phyloP scores from a whole-genome alignment of 164 flowering plant species.

The Stephania japonica region DNA sequence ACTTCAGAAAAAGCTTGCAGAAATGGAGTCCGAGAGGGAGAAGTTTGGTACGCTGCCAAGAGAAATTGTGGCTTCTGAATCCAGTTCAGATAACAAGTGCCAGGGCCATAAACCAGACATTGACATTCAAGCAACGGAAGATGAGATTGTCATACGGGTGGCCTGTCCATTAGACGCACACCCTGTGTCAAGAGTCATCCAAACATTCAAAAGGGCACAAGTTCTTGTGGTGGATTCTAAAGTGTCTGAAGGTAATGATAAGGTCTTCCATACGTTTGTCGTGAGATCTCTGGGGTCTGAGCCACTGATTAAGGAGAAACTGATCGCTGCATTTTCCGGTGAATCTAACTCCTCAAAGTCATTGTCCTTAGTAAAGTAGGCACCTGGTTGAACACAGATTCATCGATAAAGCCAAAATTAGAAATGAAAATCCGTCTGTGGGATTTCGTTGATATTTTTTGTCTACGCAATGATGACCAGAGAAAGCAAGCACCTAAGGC shows the following conservation, averaged over 20 bases:
- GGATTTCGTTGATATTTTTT: neutral
- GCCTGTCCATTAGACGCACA: conserved; percentile 64
- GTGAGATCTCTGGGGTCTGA: conserved; percentile 64
- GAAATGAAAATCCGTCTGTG: neutral
- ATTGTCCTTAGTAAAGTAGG: neutral
- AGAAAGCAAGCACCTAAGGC: neutral
- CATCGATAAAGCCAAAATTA: neutral
- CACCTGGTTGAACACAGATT: neutral
- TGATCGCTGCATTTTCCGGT: conserved; percentile 54
- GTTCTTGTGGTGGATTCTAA: conserved; percentile 59
- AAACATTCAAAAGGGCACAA: conserved; percentile 62
- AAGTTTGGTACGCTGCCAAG: conserved; percentile 31
- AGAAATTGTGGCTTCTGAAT: conserved; percentile 29
- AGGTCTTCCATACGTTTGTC: conserved; percentile 72
- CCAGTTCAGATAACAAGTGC: conserved; percentile 22
- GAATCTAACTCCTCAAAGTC: conserved; percentile 22
- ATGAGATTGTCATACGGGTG: conserved; percentile 64
- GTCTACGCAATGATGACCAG: neutral
- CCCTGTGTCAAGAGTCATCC: conserved; percentile 66
- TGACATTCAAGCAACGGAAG: conserved; percentile 47
- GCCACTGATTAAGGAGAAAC: conserved; percentile 68
- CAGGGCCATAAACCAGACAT: conserved; percentile 28
- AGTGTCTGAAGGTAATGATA: conserved; percentile 46
- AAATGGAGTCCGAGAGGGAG: conserved; percentile 47
- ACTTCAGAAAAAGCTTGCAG: conserved; percentile 41